phyloP scores from a whole-genome alignment of 1,139 yeast genomes.

The Yamadazyma atlantica region DNA sequence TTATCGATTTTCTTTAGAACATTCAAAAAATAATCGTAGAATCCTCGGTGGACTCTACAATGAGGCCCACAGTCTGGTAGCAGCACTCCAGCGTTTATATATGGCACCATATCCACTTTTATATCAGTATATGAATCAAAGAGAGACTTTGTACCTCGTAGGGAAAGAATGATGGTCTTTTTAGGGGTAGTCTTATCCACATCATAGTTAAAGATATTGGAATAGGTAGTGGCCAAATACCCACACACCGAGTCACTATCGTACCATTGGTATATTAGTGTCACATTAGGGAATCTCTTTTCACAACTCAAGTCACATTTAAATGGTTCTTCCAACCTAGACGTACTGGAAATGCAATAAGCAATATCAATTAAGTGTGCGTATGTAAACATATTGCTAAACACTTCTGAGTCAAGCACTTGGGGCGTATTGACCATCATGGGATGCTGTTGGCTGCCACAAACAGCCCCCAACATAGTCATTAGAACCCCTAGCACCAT shows the following conservation, averaged over 20 bases:
- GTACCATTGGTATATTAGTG: constrained; percentile 48
- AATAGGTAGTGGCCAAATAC: constrained; percentile 36
- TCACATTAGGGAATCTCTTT: constrained; percentile 38
- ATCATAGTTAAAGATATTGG: constrained; percentile 26
- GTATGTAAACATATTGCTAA: constrained; percentile 33
- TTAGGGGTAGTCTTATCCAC: constrained; percentile 13
- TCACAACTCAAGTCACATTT: constrained; percentile 45
- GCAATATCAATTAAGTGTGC: constrained; percentile 52
- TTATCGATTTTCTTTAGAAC: constrained; percentile 31
- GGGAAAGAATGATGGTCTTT: constrained; percentile 38
- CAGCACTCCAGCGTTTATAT: constrained; percentile 23
- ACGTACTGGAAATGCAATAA: constrained; percentile 44
- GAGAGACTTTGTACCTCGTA: constrained; percentile 51
- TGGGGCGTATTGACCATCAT: background rate
- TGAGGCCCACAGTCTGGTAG: constrained; percentile 32
- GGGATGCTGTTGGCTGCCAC: background rate
- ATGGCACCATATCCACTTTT: constrained; percentile 38
- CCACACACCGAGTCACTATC: constrained; percentile 42
- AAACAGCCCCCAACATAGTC: background rate
- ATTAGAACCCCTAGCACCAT: no score
- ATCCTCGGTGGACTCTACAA: constrained; percentile 52
- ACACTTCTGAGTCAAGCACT: constrained; percentile 22
- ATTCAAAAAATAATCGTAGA: constrained; percentile 31
- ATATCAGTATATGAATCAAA: constrained; percentile 47
- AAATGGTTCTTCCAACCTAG: constrained; percentile 41